Conservation (phyloP, 192 early-diverging fungal species). For the Podila clonocystis region DNA sequence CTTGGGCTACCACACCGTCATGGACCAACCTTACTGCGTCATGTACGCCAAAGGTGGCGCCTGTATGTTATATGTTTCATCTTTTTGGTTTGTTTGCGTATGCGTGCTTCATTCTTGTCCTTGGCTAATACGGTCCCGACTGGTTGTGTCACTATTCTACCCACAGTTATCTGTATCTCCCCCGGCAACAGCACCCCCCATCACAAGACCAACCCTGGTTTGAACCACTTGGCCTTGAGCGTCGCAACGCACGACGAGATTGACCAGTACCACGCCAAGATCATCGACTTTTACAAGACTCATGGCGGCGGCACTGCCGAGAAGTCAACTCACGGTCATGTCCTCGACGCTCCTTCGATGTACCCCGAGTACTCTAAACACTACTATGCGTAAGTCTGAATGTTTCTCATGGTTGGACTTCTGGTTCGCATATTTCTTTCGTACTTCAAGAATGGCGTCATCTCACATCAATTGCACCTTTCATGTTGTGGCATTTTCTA, state of each 20-base stretch:
- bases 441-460: too few species aligned
- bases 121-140: too few species aligned
- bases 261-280: neutral
- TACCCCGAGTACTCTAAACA: neutral
- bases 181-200: neutral
- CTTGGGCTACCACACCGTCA: constrained; percentile 25
- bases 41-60: constrained; percentile 19
- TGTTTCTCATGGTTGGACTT: neutral
- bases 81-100: neutral
- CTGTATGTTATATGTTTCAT: constrained; percentile 13
- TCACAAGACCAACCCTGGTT: constrained; percentile 13
- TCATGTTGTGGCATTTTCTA: neutral
- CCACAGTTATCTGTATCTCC: neutral
- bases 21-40: constrained; percentile 22
- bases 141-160: too few species aligned
- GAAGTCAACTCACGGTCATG: neutral
- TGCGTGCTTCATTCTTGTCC: too few species aligned
- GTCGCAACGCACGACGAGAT: neutral
- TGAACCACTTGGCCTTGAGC: constrained; percentile 5
- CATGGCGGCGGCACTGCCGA: neutral
- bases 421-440: too few species aligned
- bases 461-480: neutral
- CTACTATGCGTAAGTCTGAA: constrained; percentile 10
- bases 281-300: neutral
- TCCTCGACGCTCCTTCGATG: constrained; percentile 4